Evolutionary conservation across 805 yeast genomes (phyloP).

Genomic region (Candida ponderosae): DNA sequence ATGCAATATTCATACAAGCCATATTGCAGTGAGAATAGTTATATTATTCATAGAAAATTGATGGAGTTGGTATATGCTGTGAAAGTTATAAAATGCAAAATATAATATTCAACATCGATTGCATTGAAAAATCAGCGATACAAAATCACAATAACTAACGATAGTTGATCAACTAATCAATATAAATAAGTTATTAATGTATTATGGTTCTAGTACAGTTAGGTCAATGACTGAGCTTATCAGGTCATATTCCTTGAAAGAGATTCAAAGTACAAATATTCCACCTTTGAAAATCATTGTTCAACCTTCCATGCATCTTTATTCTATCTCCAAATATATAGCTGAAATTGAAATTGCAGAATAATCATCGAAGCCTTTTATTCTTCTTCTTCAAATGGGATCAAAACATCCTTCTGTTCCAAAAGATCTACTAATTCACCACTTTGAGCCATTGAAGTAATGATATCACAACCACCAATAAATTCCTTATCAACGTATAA

Average conservation of each 20-base stretch:
- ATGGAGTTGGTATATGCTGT: no score
- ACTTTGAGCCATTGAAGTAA: slow-evolving; percentile 79
- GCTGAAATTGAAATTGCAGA: background rate
- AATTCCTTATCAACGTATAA: slow-evolving; percentile 86
- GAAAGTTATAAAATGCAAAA: no score
- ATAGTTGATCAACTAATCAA: no score
- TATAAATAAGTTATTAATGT: no score
- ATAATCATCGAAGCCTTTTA: background rate
- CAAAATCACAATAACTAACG: no score
- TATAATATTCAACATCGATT: no score
- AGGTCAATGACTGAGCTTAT: no score
- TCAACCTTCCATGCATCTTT: background rate
- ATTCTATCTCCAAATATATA: background rate
- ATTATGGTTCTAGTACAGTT: no score
- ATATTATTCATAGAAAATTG: slow-evolving; percentile 1
- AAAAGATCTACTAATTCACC: slow-evolving; percentile 89
- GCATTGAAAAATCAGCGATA: no score
- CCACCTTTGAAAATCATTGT: no score
- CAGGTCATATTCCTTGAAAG: no score
- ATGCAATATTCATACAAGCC: background rate
- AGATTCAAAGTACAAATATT: no score
- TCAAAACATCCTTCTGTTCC: slow-evolving; percentile 69
- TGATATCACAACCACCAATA: slow-evolving; percentile 95
- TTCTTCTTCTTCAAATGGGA: slow-evolving; percentile 65
- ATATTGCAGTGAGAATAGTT: slow-evolving; percentile 4